A percentile compares a stretch with the other conserved stretches of the same genome.
phyloP scores from a whole-genome alignment of 768 basidiomycete species.

The Leccinum uliginosum region DNA sequence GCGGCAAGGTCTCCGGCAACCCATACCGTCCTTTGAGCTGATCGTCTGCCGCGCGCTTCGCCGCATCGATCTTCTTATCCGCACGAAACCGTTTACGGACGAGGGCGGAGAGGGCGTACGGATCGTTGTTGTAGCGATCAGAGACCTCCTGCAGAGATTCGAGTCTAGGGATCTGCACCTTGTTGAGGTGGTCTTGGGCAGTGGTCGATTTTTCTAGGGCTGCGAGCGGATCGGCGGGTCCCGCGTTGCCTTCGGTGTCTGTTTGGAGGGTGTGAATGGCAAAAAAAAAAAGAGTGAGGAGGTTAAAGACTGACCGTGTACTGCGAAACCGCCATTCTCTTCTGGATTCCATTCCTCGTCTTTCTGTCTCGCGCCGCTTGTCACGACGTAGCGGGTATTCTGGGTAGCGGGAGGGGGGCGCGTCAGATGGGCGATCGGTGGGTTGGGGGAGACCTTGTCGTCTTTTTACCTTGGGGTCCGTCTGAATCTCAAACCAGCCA shows the following conservation, averaged over 20 bases:
- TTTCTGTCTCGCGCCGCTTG: constrained; percentile 89
- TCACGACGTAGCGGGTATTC: constrained; percentile 95
- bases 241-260: constrained; percentile 64
- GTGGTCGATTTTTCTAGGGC: constrained; percentile 86
- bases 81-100: constrained; percentile 80
- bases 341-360: constrained; percentile 97
- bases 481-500: constrained; percentile 97
- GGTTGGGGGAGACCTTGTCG: too few species aligned
- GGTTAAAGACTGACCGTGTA: constrained; percentile 55
- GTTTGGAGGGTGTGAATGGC: too few species aligned
- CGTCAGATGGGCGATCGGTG: too few species aligned
- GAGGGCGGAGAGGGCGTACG: constrained; percentile 72
- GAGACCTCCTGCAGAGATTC: constrained; percentile 75
- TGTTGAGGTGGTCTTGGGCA: constrained; percentile 65
- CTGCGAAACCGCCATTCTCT: constrained; percentile 89
- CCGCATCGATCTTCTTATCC: constrained; percentile 77
- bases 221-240: constrained; percentile 77
- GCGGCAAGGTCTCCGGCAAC: constrained; percentile 60
- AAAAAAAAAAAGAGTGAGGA: too few species aligned
- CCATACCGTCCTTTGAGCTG: constrained; percentile 71
- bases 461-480: constrained; percentile 82
- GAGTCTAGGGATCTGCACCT: constrained; percentile 75
- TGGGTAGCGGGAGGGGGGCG: constrained; percentile 31
- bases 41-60: constrained; percentile 67
- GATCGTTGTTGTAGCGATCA: constrained; percentile 79